Base-by-base conservation (phyloP, 2,329 filamentous ascomycete species). In the Ilyonectria sp. region DNA sequence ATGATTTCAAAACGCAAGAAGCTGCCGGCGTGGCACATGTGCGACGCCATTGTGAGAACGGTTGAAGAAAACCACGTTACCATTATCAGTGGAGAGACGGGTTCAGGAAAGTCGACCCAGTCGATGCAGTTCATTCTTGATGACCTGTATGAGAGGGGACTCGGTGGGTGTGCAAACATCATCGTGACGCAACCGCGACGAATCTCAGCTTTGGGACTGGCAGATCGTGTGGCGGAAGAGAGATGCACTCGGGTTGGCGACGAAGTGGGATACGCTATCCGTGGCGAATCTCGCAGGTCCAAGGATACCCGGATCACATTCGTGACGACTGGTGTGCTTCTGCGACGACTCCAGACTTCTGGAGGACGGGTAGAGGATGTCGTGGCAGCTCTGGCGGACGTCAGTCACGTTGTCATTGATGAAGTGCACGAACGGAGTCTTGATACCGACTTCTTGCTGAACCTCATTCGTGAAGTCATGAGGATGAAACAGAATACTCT, bases 21-120 rank as follows among this genome's bases (percentile, higher is more conserved):
- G 53, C 83, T 99, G 2, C 96, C 96, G 3, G 96, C 96, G 2
- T 99, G 96, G 96, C 89, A 89, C 67, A 90, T 96, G 74, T 91
- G 90, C 74, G 91, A 95, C 21, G 85, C 87, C 1, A 93, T 99
- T 33, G 89, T 98, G 10, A 80, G 88, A 21, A 92, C 93, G 0
- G 93, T 99, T 55, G 87, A 87, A 47, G 84, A 86, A 5, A 90
- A 95, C 76, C 92, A 98, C 79, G 94, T 99, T 57, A 97, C 94
- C 1, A 98, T 99, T 75, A 96, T 99, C 74, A 97, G 95, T 49
- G 96, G 96, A 73, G 96, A 98, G 82, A 99, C 96, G 4, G 96
- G 96, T 60, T 97, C 94, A 19, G 96, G 96, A 77, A 99, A 99
- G 81, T 97, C 94, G 55, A 98, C 96, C 0, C 96, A 99, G 79